Conservation (phyloP, 2,329 filamentous ascomycete genomes). For the Akanthomyces dipterigenus region DNA sequence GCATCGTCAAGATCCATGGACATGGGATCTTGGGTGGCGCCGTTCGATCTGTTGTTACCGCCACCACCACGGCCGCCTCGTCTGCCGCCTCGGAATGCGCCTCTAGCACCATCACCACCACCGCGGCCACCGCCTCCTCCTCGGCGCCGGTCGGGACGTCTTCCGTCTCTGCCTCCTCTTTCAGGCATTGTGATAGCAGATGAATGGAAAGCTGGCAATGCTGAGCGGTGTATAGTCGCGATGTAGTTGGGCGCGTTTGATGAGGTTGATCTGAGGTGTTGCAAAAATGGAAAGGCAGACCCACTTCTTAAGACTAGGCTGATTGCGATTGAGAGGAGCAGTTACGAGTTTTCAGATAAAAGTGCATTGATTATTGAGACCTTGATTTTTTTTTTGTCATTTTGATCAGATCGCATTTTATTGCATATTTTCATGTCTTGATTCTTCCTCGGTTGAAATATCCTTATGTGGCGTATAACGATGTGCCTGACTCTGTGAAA, state of each 20-base stretch:
- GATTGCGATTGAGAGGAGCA: neutral
- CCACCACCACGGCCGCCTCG: constrained; percentile 2
- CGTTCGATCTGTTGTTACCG: neutral
- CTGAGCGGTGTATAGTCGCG: neutral
- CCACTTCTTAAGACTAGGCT: neutral
- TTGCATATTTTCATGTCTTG: no score
- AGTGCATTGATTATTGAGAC: neutral
- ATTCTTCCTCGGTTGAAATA: no score
- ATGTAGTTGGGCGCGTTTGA: neutral
- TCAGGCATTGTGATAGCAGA: neutral
- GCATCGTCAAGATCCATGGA: constrained; percentile 6
- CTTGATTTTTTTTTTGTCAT: neutral
- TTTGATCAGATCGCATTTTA: no score
- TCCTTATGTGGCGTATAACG: no score
- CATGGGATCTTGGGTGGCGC: neutral
- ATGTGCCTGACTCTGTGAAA: no score
- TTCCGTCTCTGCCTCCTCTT: constrained; percentile 4
- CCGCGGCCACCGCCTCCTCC: constrained; percentile 2
- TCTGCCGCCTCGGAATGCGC: neutral
- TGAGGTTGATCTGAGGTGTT: neutral
- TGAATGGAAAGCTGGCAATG: neutral
- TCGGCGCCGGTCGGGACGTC: neutral
- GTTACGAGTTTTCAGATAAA: neutral
- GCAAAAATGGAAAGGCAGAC: constrained; percentile 10
- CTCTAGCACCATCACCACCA: neutral